Conservation (phyloP, 2,329 filamentous ascomycete species). For the Knufia petricola region DNA sequence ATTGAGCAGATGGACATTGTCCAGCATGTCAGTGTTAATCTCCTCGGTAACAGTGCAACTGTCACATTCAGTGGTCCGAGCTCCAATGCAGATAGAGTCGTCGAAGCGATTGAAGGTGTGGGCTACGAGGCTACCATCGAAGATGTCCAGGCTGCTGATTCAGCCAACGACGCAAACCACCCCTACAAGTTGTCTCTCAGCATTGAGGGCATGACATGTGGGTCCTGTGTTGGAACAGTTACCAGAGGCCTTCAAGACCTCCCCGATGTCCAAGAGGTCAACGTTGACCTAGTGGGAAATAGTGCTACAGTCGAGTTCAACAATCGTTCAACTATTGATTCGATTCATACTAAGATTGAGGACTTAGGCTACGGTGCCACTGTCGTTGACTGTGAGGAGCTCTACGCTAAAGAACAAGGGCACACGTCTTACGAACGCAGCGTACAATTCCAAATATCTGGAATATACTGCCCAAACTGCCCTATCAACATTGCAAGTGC, state of each 20-base stretch:
- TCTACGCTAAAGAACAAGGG: constrained; percentile 26
- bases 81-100: constrained; percentile 36
- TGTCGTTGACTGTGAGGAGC: constrained; percentile 42
- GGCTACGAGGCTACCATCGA: constrained; percentile 40
- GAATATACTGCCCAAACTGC: constrained; percentile 67
- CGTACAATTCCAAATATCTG: constrained; percentile 57
- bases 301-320: constrained; percentile 41
- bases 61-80: constrained; percentile 46
- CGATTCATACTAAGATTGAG: constrained; percentile 42
- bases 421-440: constrained; percentile 34
- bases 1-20: constrained; percentile 51
- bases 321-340: constrained; percentile 36
- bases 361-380: constrained; percentile 58
- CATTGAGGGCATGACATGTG: constrained; percentile 50
- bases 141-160: constrained; percentile 21
- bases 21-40: constrained; percentile 49
- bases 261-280: constrained; percentile 37
- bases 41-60: constrained; percentile 58
- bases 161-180: constrained; percentile 12
- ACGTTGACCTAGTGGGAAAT: constrained; percentile 44
- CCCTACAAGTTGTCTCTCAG: constrained; percentile 37
- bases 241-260: constrained; percentile 38
- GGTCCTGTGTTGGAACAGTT: constrained; percentile 44
- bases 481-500: constrained; percentile 34
- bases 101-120: constrained; percentile 42